Evolutionary conservation across 805 yeast species (phyloP), one percentile per base, ranked within the genome.

Genomic region (Teunomyces cretensis): DNA sequence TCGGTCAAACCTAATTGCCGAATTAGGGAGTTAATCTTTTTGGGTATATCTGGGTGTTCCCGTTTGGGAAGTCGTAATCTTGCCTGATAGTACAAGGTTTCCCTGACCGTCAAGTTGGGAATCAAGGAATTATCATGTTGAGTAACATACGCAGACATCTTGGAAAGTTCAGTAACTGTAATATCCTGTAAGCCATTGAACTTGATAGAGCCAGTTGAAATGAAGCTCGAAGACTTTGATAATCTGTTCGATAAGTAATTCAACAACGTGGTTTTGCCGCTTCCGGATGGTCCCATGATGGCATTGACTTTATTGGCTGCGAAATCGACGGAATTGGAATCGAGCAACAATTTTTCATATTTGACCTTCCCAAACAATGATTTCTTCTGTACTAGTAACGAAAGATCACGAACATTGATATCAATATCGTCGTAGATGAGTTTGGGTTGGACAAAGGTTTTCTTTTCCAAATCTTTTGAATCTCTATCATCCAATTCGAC

Each of bases 261-360:
- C 37, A 72, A 55, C 12, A 72, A 51, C 0, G 76, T 71, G 1
- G 76, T 70, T 39, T 72, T 72, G 4, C 76, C 77, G 48, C 74
- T 65, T 14, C 77, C 77, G 8, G 73, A 67, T 1, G 76, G 77
- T 8, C 77, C 77, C 77, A 72, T 71, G 7, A 72, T 70, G 6
- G 64, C 76, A 52, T 71, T 72, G 9, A 72, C 67, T 7, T 59
- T 56, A 33, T 61, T 61, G 3, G 70, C 62, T 11, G 45, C 37
- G 47, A 72, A 72, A 24, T 51, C 47, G 2, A 73, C 72, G 17
- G 57, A 47, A 15, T 71, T 52, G 28, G 56, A 46, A 39, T 68
- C 50, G 30, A 72, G 55, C 15, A 54, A 42, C 12, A 42, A 39
- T 38, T 64, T 51, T 9, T 45, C 47, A 17, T 3, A 22, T 35